Evolutionary conservation across 352 stramenopile genomes (phyloP).

Genomic region (Elongisporangium prolatum): DNA sequence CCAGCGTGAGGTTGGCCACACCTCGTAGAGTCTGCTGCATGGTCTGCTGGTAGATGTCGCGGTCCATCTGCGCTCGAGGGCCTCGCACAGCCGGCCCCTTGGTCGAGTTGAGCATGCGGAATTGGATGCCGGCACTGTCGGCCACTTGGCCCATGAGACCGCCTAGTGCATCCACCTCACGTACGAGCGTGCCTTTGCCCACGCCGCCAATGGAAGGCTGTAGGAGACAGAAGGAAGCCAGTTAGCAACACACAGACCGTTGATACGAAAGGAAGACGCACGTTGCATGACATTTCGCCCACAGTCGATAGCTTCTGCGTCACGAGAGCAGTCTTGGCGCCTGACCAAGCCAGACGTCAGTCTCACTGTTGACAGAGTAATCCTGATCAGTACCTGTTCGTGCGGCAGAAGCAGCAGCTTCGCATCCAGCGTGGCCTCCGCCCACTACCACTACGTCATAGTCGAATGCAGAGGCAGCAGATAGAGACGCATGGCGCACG

Average conservation of each 20-base stretch:
- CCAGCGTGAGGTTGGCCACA: constrained; percentile 87
- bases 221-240: constrained; percentile 2
- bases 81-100: constrained; percentile 89
- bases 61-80: constrained; percentile 95
- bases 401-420: constrained; percentile 47
- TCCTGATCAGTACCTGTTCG: constrained; percentile 26
- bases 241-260: constrained; percentile 4
- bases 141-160: constrained; percentile 96
- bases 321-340: constrained; percentile 93
- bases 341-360: constrained; percentile 26
- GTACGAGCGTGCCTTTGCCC: constrained; percentile 97
- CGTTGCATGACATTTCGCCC: constrained; percentile 98
- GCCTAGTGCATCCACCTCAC: constrained; percentile 97
- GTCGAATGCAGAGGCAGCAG: constrained; percentile 1
- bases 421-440: constrained; percentile 53
- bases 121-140: constrained; percentile 96
- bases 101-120: constrained; percentile 95
- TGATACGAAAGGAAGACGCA: constrained; percentile 21
- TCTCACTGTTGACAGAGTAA: neutral
- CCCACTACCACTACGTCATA: constrained; percentile 64
- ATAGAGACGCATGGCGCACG: neutral
- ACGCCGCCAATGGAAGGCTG: constrained; percentile 97
- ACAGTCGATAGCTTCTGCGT: constrained; percentile 95
- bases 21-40: constrained; percentile 88
- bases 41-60: constrained; percentile 94